Conservation (phyloP, 306 rosid species). For the Dryas alaskensis region DNA sequence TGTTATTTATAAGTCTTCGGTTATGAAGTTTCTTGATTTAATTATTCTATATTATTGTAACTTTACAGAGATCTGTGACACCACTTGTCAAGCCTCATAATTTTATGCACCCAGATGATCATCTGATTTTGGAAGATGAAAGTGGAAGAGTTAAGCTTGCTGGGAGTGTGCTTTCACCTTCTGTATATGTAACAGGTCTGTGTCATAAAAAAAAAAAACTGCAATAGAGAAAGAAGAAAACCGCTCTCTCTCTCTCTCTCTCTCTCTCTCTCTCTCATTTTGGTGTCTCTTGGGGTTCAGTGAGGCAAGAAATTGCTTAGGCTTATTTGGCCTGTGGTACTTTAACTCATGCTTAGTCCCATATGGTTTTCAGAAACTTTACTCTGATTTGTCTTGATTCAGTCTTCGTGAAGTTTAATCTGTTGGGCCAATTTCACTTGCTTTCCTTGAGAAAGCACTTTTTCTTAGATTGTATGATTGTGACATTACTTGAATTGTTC, state of each 20-base stretch:
- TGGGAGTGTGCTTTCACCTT: conserved; percentile 61
- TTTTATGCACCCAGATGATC: conserved; percentile 71
- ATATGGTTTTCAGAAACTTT: background rate
- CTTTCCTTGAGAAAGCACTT: background rate
- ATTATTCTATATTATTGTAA: background rate
- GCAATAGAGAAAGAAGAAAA: conserved; percentile 1
- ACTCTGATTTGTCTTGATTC: background rate
- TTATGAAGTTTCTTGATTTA: background rate
- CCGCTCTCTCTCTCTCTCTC: no score
- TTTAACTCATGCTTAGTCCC: background rate
- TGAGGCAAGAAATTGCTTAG: background rate
- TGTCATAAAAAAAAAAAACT: conserved; percentile 11
- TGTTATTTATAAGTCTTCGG: background rate
- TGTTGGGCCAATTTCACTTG: background rate
- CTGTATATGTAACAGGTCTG: conserved; percentile 79
- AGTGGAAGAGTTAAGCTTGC: conserved; percentile 90
- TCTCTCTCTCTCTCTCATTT: no score
- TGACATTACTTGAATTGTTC: background rate
- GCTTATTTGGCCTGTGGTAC: background rate
- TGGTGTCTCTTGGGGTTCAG: background rate
- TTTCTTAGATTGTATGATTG: background rate
- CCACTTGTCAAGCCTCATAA: conserved; percentile 76
- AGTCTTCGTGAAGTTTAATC: background rate
- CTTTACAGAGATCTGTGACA: conserved; percentile 54
- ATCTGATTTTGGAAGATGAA: conserved; percentile 84